Conservation (phyloP, 2,329 filamentous ascomycete species). For the Alternaria triticina region DNA sequence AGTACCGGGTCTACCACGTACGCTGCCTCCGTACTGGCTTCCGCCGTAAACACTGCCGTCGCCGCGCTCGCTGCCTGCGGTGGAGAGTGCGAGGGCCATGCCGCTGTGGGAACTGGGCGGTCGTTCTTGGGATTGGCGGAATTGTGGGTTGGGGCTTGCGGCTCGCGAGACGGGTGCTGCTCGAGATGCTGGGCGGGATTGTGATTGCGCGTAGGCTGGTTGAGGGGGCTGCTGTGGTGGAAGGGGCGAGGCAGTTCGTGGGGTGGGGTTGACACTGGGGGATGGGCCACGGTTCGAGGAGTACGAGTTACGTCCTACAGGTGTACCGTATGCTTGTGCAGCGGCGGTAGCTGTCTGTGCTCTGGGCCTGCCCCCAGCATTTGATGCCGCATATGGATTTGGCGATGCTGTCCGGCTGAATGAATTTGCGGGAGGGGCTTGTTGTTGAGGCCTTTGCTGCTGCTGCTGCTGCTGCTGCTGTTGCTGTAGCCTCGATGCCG, state of each 20-base stretch:
- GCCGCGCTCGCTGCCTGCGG: conserved; percentile 45
- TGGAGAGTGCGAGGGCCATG: conserved; percentile 56
- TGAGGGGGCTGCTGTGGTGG: conserved; percentile 49
- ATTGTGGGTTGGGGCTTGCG: conserved; percentile 61
- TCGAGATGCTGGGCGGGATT: conserved; percentile 39
- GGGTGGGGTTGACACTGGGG: conserved; percentile 44
- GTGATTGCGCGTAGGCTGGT: conserved; percentile 33
- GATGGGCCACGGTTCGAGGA: conserved; percentile 48
- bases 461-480: conserved; percentile 1
- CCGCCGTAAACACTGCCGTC: conserved; percentile 50
- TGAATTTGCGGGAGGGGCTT: conserved; percentile 15
- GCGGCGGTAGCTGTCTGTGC: conserved; percentile 49
- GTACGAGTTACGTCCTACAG: conserved; percentile 45
- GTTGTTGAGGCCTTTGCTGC: conserved; percentile 4
- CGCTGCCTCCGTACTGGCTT: conserved; percentile 46
- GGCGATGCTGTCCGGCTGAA: conserved; percentile 56
- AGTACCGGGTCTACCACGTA: conserved; percentile 36
- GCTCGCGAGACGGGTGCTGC: conserved; percentile 49
- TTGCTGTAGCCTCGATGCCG: conserved; percentile 5
- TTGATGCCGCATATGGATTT: conserved; percentile 63
- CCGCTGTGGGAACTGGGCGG: conserved; percentile 55
- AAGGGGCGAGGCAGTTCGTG: conserved; percentile 53
- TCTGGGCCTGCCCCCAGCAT: conserved; percentile 38
- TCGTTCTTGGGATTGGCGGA: conserved; percentile 55
- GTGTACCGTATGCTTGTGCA: conserved; percentile 40